Conservation (phyloP, 495 filamentous ascomycete species). For the Glonium stellatum region DNA sequence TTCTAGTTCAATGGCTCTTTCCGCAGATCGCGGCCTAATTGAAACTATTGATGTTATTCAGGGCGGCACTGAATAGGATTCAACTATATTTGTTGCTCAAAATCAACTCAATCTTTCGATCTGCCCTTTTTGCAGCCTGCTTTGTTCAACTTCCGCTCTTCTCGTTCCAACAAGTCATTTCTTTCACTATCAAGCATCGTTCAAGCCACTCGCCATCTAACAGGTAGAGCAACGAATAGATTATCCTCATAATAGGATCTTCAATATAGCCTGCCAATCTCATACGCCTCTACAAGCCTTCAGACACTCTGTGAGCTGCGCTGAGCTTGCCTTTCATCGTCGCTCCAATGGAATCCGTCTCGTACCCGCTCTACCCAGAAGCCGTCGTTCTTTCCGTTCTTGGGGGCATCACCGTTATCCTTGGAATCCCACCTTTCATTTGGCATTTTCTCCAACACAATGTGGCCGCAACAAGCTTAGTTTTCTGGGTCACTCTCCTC, state of each 20-base stretch:
- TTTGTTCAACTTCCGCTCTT: background rate
- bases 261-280: background rate
- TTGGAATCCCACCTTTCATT: slow-evolving; percentile 50
- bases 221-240: background rate
- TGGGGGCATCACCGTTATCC: slow-evolving; percentile 48
- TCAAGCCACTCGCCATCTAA: background rate
- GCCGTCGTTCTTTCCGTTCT: slow-evolving; percentile 41
- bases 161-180: background rate
- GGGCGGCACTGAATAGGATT: background rate
- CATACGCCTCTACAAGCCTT: background rate
- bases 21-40: too few relatives aligned
- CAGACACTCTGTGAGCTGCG: background rate
- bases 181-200: background rate
- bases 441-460: slow-evolving; percentile 56
- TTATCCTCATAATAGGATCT: background rate
- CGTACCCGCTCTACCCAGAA: slow-evolving; percentile 7
- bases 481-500: slow-evolving; percentile 55
- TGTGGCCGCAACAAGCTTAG: slow-evolving; percentile 54
- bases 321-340: background rate
- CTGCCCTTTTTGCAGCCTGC: background rate
- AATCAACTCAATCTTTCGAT: background rate
- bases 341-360: background rate
- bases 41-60: background rate
- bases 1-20: too few relatives aligned
- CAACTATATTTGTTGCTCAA: background rate